Conservation (phyloP, 805 yeast genomes). For the Hanseniaspora occidentalis region DNA sequence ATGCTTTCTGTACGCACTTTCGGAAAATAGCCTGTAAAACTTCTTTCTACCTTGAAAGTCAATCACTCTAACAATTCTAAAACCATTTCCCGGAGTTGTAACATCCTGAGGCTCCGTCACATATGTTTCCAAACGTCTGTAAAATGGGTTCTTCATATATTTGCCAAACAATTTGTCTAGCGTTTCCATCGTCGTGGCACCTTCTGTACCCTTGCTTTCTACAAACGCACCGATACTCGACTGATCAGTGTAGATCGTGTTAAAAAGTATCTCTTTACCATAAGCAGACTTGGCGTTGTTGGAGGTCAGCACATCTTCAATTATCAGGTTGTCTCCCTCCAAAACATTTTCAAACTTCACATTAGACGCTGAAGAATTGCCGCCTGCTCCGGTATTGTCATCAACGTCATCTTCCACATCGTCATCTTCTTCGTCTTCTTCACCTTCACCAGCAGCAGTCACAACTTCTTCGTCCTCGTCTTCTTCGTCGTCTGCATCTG, state of each 20-base stretch:
- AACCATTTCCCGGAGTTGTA: conserved; percentile 17
- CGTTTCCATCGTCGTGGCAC: conserved; percentile 49
- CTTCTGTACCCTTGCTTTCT: conserved; percentile 29
- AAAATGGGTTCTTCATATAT: conserved; percentile 37
- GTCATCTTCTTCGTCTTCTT: conserved; percentile 19
- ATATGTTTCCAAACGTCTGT: conserved; percentile 38
- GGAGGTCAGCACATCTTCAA: conserved; percentile 10
- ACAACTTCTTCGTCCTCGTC: conserved; percentile 25
- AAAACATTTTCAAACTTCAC: conserved; percentile 9
- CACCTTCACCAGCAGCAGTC: conserved; percentile 16
- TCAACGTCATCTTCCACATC: conserved; percentile 13
- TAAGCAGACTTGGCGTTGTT: conserved; percentile 2
- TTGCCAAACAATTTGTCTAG: conserved; percentile 39
- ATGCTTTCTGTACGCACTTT: conserved; percentile 25
- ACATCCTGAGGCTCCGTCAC: conserved; percentile 29
- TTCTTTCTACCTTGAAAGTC: conserved; percentile 67
- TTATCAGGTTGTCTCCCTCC: conserved; percentile 16
- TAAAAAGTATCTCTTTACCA: conserved; percentile 23
- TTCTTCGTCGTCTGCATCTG: conserved; percentile 15
- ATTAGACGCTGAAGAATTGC: not conserved
- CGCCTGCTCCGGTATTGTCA: conserved; percentile 12
- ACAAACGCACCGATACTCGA: conserved; percentile 48
- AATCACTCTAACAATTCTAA: conserved; percentile 42
- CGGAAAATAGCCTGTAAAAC: conserved; percentile 52
- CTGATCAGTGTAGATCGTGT: conserved; percentile 49